Conservation (phyloP, 83 land plant species). For the Larix sibirica region DNA sequence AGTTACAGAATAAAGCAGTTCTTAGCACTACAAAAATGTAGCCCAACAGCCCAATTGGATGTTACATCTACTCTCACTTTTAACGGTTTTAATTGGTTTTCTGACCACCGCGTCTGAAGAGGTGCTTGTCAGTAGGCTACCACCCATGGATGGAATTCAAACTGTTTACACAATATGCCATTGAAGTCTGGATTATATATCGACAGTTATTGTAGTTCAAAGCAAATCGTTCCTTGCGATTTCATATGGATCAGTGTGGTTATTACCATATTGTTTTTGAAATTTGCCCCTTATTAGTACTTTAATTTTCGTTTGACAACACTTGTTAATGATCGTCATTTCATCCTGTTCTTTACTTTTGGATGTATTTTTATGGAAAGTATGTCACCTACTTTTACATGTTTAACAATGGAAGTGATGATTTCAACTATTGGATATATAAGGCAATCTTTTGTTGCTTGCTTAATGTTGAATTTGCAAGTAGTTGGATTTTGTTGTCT, state of each 20-base stretch:
- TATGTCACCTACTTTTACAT: neutral
- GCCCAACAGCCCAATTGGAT: neutral
- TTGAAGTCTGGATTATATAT: neutral
- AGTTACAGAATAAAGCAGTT: neutral
- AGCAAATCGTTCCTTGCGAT: neutral
- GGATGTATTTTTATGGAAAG: neutral
- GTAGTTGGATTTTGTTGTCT: neutral
- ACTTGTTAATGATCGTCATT: neutral
- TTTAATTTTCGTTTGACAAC: neutral
- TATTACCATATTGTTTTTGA: neutral
- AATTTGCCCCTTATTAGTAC: neutral
- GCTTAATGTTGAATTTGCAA: neutral
- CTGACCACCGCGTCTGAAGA: neutral
- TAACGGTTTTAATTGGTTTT: neutral
- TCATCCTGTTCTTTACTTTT: neutral
- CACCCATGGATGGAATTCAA: neutral
- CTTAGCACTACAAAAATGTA: neutral
- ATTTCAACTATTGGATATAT: neutral
- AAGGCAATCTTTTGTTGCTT: conserved; percentile 5
- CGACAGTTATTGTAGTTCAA: neutral
- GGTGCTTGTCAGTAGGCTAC: neutral
- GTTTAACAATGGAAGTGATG: neutral
- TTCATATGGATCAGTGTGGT: neutral
- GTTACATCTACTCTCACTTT: neutral
- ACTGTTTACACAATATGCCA: neutral